Conservation (phyloP, 345 rosid species). For the Reutealis trisperma region DNA sequence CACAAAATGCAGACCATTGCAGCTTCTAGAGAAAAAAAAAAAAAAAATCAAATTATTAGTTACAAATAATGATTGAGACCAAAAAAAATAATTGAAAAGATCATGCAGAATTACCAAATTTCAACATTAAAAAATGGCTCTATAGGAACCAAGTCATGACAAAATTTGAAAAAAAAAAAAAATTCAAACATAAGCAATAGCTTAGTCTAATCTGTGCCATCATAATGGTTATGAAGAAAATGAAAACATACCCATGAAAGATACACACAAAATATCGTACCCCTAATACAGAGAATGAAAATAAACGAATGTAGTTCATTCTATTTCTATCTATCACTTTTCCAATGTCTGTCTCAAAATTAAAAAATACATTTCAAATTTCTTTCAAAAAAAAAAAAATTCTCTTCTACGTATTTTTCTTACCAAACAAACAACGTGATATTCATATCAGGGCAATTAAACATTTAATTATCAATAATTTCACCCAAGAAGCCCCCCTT, state of each 20-base stretch:
- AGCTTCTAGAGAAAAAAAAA: conserved; percentile 19
- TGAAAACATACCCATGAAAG: too few species aligned
- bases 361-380: background rate
- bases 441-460: background rate
- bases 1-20: conserved; percentile 22
- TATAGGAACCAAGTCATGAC: too few species aligned
- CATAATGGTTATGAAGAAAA: too few species aligned
- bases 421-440: background rate
- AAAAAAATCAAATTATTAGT: background rate
- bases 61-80: background rate
- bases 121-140: too few species aligned
- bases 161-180: too few species aligned
- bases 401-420: too few species aligned
- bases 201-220: background rate
- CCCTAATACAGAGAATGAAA: too few species aligned
- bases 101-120: background rate
- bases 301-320: too few species aligned
- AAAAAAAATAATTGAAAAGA: background rate
- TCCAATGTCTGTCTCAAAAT: too few species aligned
- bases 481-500: background rate
- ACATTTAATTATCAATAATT: background rate
- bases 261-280: too few species aligned
- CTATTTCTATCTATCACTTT: too few species aligned
- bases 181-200: background rate
- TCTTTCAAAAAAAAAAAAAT: background rate